phyloP scores from a whole-genome alignment of 1,284 basidiomycete species.

The Ceratobasidium sp. region DNA sequence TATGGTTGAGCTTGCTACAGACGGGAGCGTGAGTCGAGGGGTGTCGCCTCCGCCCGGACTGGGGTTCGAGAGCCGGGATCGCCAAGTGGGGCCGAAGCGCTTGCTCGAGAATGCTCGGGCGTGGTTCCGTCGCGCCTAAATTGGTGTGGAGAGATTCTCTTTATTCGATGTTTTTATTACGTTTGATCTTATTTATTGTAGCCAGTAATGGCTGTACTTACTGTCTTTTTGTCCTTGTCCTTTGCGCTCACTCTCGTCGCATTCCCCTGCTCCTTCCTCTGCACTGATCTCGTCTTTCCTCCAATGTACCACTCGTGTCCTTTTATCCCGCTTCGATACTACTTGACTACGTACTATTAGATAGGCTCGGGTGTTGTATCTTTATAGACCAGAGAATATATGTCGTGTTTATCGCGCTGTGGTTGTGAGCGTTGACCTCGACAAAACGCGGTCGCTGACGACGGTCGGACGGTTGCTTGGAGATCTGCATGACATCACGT shows the following conservation, averaged over 20 bases:
- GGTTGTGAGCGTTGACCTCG: no score
- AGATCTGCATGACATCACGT: no score
- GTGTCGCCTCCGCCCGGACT: conserved; percentile 11
- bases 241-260: conserved; percentile 7
- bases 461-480: no score
- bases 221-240: conserved; percentile 1
- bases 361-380: no score
- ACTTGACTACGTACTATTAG: no score
- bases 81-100: conserved; percentile 20
- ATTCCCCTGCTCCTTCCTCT: neutral
- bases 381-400: no score
- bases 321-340: no score
- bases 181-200: neutral
- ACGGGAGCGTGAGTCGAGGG: neutral
- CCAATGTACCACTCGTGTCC: no score
- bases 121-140: conserved; percentile 33
- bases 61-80: neutral
- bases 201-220: neutral
- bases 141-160: neutral
- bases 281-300: neutral
- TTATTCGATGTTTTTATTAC: conserved; percentile 16
- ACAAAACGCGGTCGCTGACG: no score
- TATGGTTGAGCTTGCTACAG: conserved; percentile 6
- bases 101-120: conserved; percentile 36
- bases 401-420: no score